Percentiles rank a stretch among this genome's conserved stretches.
Conservation (phyloP, 805 yeast genomes). For the Lipomyces anomalus region DNA sequence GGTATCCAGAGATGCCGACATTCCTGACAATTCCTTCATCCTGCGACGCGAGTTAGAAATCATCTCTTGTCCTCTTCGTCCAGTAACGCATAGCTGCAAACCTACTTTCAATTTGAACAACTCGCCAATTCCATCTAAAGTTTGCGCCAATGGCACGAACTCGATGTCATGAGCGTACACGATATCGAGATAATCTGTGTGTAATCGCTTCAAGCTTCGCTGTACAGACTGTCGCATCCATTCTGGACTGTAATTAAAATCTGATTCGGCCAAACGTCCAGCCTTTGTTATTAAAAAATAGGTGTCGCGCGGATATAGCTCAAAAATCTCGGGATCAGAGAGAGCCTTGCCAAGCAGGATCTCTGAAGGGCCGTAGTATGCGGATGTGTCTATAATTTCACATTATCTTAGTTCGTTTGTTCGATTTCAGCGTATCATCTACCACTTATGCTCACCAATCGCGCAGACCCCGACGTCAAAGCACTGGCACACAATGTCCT, state of each 20-base stretch:
- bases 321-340: slow-evolving; percentile 31
- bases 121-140: slow-evolving; percentile 57
- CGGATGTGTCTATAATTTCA: slow-evolving; percentile 66
- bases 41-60: neutral
- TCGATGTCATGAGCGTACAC: slow-evolving; percentile 89
- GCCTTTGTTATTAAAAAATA: slow-evolving; percentile 79
- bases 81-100: slow-evolving; percentile 7
- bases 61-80: slow-evolving; percentile 3
- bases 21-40: slow-evolving; percentile 54
- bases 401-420: neutral
- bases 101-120: slow-evolving; percentile 48
- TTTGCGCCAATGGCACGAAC: slow-evolving; percentile 54
- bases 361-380: slow-evolving; percentile 90
- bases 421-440: neutral
- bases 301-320: slow-evolving; percentile 48
- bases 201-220: slow-evolving; percentile 61
- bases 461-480: slow-evolving; percentile 67
- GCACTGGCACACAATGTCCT: slow-evolving; percentile 52
- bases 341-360: slow-evolving; percentile 64
- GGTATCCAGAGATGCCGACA: slow-evolving; percentile 84
- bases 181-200: slow-evolving; percentile 66
- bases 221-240: slow-evolving; percentile 56
- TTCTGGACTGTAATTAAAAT: slow-evolving; percentile 66
- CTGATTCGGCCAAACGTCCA: slow-evolving; percentile 63
- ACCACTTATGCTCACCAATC: too few relatives aligned